These are phyloP conservation scores for Colletotrichum sp. DNA, from an alignment of 2,329 filamentous ascomycete species.

Conservation along the genomic window DNA sequence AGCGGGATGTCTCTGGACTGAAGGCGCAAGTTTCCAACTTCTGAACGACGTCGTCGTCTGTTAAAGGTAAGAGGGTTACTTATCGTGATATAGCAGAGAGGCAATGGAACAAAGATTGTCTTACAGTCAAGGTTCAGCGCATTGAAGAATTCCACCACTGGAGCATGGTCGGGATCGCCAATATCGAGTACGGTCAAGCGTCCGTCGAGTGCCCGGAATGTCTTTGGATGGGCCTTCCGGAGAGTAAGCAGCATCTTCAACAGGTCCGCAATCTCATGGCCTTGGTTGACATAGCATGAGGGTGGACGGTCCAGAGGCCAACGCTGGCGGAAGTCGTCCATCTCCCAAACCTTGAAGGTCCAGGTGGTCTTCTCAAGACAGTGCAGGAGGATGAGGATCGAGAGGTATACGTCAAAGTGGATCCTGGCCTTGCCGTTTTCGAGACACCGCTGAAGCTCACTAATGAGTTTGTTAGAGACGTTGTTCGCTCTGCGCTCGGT, in stretches of 20 bases:
- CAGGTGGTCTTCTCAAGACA: conserved; percentile 72
- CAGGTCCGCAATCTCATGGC: conserved; percentile 61
- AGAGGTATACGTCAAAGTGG: conserved; percentile 65
- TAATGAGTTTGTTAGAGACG: conserved; percentile 62
- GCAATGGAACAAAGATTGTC: conserved; percentile 23
- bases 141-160: conserved; percentile 56
- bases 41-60: conserved; percentile 29
- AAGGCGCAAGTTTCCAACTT: conserved; percentile 27
- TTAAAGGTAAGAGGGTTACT: neutral
- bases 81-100: neutral
- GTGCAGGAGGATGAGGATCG: conserved; percentile 66
- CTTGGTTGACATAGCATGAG: conserved; percentile 60
- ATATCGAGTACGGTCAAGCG: conserved; percentile 51
- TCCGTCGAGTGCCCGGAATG: conserved; percentile 48
- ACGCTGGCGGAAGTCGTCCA: conserved; percentile 60
- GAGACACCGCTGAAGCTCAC: conserved; percentile 63
- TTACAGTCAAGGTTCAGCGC: conserved; percentile 61
- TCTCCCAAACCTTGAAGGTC: conserved; percentile 72
- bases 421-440: conserved; percentile 65
- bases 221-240: conserved; percentile 62
- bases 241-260: conserved; percentile 67
- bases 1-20: conserved; percentile 43
- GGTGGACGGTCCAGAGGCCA: conserved; percentile 67
- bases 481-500: conserved; percentile 67
- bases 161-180: conserved; percentile 39